Percentiles rank a stretch among this genome's conserved stretches.
Evolutionary conservation across 768 basidiomycete species (phyloP).

Genomic region (Vararia minispora): DNA sequence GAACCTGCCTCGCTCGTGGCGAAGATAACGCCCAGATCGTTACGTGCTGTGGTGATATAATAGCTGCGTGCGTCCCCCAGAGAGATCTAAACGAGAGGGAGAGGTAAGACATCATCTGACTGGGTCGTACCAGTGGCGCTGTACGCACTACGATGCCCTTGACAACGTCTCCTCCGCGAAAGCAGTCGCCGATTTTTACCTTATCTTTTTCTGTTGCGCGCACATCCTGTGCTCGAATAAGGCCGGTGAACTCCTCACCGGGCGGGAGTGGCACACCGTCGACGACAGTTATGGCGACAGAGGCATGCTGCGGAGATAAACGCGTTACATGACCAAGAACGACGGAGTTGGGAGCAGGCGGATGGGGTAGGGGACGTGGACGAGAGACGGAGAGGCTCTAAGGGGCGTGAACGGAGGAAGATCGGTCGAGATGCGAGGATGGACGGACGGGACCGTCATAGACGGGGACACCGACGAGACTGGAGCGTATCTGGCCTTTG

Average conservation of each 20-base stretch:
- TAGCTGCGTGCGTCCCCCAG: slow-evolving; percentile 87
- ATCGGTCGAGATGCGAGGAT: slow-evolving; percentile 15
- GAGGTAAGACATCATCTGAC: background rate
- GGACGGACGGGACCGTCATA: slow-evolving; percentile 58
- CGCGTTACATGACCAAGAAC: slow-evolving; percentile 78
- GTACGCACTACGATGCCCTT: slow-evolving; percentile 69
- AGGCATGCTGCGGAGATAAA: slow-evolving; percentile 74
- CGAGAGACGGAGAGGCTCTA: slow-evolving; percentile 57
- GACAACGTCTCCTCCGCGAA: slow-evolving; percentile 86
- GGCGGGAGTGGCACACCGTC: slow-evolving; percentile 74
- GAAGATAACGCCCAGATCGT: slow-evolving; percentile 86
- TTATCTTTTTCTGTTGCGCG: slow-evolving; percentile 85
- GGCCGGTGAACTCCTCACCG: slow-evolving; percentile 83
- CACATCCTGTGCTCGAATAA: slow-evolving; percentile 83
- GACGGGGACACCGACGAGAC: slow-evolving; percentile 53
- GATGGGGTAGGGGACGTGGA: slow-evolving; percentile 58
- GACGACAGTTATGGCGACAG: slow-evolving; percentile 75
- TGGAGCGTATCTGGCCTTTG: slow-evolving; percentile 56
- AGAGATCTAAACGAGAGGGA: slow-evolving; percentile 85
- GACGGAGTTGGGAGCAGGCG: slow-evolving; percentile 63
- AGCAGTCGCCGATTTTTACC: slow-evolving; percentile 84
- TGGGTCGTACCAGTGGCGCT: background rate
- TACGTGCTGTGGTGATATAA: slow-evolving; percentile 83
- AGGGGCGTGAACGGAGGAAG: slow-evolving; percentile 8
- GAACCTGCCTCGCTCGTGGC: slow-evolving; percentile 79